Evolutionary conservation across 1,139 yeast species (phyloP).

Genomic region (Yamadazyma oceani): DNA sequence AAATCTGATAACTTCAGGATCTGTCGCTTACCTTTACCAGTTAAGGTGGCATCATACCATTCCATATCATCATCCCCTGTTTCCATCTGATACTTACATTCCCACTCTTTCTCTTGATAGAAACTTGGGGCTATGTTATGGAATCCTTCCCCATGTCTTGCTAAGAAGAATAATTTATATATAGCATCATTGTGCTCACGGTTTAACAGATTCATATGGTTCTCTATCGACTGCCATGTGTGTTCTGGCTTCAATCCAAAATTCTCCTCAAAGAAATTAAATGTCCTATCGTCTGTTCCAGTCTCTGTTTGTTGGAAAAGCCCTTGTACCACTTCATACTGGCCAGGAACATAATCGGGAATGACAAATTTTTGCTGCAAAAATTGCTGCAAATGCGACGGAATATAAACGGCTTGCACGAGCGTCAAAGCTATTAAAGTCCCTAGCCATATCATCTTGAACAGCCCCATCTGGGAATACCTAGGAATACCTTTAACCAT

Average conservation of each 20-base stretch:
- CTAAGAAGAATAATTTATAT: constrained; percentile 34
- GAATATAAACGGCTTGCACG: too few species aligned
- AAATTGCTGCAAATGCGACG: constrained; percentile 1
- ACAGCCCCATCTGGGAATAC: background rate
- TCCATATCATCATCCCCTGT: constrained; percentile 31
- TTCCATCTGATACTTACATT: constrained; percentile 30
- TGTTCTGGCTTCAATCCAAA: constrained; percentile 9
- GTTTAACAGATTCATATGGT: constrained; percentile 13
- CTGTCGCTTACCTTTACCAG: constrained; percentile 27
- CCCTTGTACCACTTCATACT: constrained; percentile 8
- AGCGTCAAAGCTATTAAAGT: background rate
- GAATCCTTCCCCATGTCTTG: constrained; percentile 44
- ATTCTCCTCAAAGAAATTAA: constrained; percentile 7
- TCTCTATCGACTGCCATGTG: constrained; percentile 14
- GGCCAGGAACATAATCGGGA: constrained; percentile 6
- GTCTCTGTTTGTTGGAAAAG: constrained; percentile 11
- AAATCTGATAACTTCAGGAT: constrained; percentile 18
- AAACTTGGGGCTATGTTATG: constrained; percentile 33
- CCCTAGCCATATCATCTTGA: background rate
- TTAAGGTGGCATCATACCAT: constrained; percentile 42
- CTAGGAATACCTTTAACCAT: too few species aligned
- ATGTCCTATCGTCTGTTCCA: constrained; percentile 6
- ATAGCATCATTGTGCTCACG: constrained; percentile 9
- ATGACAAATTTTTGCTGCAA: background rate
- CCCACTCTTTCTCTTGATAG: constrained; percentile 26